phyloP scores from a whole-genome alignment of 2,329 filamentous ascomycete species.

The Fusarium vanettenii region DNA sequence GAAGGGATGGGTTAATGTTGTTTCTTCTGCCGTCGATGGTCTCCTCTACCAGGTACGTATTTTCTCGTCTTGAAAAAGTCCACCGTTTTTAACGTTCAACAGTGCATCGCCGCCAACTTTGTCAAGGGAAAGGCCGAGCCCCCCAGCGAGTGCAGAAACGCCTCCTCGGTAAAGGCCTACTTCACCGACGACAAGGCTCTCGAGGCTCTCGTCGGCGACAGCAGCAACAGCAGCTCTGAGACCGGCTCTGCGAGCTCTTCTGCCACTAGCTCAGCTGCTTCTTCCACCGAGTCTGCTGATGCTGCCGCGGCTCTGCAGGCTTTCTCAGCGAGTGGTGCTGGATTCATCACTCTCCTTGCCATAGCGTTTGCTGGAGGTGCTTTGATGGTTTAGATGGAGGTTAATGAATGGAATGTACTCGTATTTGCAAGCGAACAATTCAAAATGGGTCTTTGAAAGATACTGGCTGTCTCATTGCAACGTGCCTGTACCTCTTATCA shows the following conservation, averaged over 20 bases:
- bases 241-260: slow-evolving; percentile 24
- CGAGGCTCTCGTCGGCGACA: slow-evolving; percentile 45
- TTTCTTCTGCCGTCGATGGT: slow-evolving; percentile 65
- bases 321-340: slow-evolving; percentile 37
- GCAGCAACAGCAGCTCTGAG: slow-evolving; percentile 17
- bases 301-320: slow-evolving; percentile 42
- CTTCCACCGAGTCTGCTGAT: slow-evolving; percentile 31
- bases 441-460: neutral
- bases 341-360: slow-evolving; percentile 39
- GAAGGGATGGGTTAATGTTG: slow-evolving; percentile 65
- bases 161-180: slow-evolving; percentile 47
- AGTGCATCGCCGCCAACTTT: slow-evolving; percentile 67
- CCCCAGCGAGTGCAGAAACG: slow-evolving; percentile 51
- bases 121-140: slow-evolving; percentile 55
- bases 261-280: slow-evolving; percentile 31
- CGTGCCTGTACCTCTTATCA: neutral
- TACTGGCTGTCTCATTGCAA: neutral
- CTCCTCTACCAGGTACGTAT: slow-evolving; percentile 64
- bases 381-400: slow-evolving; percentile 41
- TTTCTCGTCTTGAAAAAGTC: neutral
- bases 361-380: slow-evolving; percentile 47
- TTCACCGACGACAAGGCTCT: slow-evolving; percentile 50
- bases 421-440: slow-evolving; percentile 8
- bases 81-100: neutral
- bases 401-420: neutral